Evolutionary conservation across 2,329 filamentous ascomycete species (phyloP), one percentile per base, ranked within the genome.

Genomic region (Sclerotiophoma versabilis): DNA sequence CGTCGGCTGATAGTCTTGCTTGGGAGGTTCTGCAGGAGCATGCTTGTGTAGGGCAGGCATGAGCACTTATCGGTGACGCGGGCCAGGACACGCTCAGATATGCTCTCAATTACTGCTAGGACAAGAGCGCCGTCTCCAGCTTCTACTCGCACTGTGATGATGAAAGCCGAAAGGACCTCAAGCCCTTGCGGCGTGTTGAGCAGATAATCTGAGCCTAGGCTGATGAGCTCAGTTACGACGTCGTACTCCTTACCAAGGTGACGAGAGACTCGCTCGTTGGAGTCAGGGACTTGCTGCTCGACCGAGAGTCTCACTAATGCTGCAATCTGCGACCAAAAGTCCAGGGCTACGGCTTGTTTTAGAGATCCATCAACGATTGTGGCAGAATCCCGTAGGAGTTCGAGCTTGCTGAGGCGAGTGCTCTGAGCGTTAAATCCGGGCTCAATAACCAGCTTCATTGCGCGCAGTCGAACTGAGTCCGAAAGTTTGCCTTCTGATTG

Each of bases 211-310:
- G 41, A 89, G 70, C 15, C 90, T 86, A 60, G 81, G 77, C 63
- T 87, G 3, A 96, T 79, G 27, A 96, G 83, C 15, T 83, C 87
- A 14, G 87, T 81, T 20, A 89, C 77, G 45, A 89, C 85, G 8
- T 89, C 86, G 60, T 91, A 92, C 50, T 91, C 87, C 10, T 86
- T 84, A 12, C 88, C 85, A 48, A 87, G 71, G 29, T 84, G 77
- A 26, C 68, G 60, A 6, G 68, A 64, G 12, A 53, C 57, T 9
- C 58, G 66, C 25, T 70, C 69, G 14, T 59, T 65, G 1, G 64
- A 50, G 39, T 69, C 63, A 2, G 62, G 52, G 3, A 56, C 25
- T 19, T 62, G 55, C 23, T 69, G 65, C 25, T 65, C 46, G n/a
- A 75, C 30, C 8, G 66, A 70, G 4, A 54, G 23, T 26, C 63